A percentile compares a stretch with the other conserved stretches of the same genome.
phyloP scores from a whole-genome alignment of 140 eudicot genomes.

The Stevia rebaudiana region DNA sequence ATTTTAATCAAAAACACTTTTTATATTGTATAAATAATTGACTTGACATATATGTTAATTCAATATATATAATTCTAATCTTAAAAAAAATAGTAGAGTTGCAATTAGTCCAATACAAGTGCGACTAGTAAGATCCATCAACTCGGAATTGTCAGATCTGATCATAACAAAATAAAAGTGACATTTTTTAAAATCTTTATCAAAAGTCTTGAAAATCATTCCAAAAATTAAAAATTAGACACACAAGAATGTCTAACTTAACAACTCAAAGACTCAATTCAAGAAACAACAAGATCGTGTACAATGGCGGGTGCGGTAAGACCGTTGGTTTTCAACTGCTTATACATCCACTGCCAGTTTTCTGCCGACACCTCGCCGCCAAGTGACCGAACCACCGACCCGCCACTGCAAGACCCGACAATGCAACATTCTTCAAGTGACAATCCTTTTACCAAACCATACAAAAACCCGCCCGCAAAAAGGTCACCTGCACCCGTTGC shows the following conservation, averaged over 20 bases:
- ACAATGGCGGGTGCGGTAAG: conserved; percentile 48
- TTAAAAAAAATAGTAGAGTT: not conserved
- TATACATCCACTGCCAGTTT: conserved; percentile 96
- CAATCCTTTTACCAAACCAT: conserved; percentile 76
- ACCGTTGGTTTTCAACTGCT: conserved; percentile 66
- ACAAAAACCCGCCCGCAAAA: conserved; percentile 91
- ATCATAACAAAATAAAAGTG: not conserved
- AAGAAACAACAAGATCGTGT: conserved; percentile 10
- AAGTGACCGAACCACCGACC: conserved; percentile 79
- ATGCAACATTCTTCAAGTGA: conserved; percentile 83
- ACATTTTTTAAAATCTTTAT: not conserved
- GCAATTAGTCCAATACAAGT: not conserved
- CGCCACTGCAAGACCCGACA: conserved; percentile 93
- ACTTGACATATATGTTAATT: no score
- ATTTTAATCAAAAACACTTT: no score
- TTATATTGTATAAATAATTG: no score
- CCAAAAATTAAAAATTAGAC: conserved; percentile 10
- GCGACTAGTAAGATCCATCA: no score
- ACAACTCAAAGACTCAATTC: conserved; percentile 12
- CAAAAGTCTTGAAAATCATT: conserved; percentile 20
- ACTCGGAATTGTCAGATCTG: not conserved
- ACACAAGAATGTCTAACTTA: conserved; percentile 14
- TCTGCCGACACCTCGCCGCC: conserved; percentile 91
- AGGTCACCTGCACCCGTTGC: conserved; percentile 99
- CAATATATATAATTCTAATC: no score